These are phyloP conservation scores for Russula virescens DNA, from an alignment of 768 basidiomycete genomes.

Conservation along the genomic window DNA sequence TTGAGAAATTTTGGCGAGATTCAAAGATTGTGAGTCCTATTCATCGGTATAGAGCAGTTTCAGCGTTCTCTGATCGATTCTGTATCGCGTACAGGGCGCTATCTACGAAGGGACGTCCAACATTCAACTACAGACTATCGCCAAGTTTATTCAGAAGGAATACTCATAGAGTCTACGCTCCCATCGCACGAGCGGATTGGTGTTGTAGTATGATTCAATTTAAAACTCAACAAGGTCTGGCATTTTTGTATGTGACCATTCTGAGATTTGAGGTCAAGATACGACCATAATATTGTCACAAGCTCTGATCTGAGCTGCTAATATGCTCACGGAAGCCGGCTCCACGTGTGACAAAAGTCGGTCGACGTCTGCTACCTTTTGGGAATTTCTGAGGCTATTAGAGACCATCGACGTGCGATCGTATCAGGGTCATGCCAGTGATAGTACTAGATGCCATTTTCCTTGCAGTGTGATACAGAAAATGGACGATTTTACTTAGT, in stretches of 20 bases:
- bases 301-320: too few species aligned
- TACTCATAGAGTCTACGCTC: slow-evolving; percentile 45
- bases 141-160: slow-evolving; percentile 83
- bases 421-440: too few species aligned
- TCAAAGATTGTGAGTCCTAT: slow-evolving; percentile 84
- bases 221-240: neutral
- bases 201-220: neutral
- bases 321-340: too few species aligned
- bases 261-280: too few species aligned
- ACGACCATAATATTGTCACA: too few species aligned
- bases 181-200: neutral
- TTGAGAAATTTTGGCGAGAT: slow-evolving; percentile 96
- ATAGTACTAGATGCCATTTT: too few species aligned
- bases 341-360: too few species aligned
- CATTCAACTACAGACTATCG: slow-evolving; percentile 95
- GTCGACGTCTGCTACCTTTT: too few species aligned
- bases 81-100: slow-evolving; percentile 50
- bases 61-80: neutral
- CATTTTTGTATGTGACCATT: neutral
- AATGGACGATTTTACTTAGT: too few species aligned
- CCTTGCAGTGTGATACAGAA: too few species aligned
- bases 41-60: neutral
- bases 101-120: slow-evolving; percentile 97
- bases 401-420: too few species aligned
- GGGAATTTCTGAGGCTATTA: too few species aligned